Conservation (phyloP, 768 basidiomycete species). For the Mrakia hoshinonis region DNA sequence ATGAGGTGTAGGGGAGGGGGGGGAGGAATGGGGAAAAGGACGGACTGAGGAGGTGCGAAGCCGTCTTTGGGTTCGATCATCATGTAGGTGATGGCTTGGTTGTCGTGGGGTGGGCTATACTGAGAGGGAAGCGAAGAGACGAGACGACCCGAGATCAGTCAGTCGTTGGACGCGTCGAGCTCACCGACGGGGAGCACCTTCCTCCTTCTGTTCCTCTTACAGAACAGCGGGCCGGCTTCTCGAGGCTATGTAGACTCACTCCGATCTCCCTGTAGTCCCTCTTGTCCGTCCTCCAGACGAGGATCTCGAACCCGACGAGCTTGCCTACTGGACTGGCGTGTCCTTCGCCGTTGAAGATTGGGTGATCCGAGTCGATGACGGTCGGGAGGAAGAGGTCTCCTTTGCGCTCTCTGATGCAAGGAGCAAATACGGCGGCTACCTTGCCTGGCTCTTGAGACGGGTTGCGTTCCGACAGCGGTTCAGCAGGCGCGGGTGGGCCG, state of each 20-base stretch:
- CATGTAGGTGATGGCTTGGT: neutral
- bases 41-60: neutral
- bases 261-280: neutral
- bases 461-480: neutral
- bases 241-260: no score
- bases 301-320: neutral
- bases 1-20: neutral
- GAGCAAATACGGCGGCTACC: neutral
- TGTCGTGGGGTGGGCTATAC: neutral
- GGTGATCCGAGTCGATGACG: neutral
- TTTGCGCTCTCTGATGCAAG: neutral
- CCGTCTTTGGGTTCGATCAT: neutral
- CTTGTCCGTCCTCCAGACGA: neutral
- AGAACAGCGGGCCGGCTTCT: no score
- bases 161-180: neutral
- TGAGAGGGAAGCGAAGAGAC: neutral
- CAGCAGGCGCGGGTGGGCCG: neutral
- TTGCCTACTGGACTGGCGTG: neutral
- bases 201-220: neutral
- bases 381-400: neutral
- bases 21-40: neutral
- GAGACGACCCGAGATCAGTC: neutral
- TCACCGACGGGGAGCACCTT: neutral
- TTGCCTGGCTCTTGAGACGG: neutral
- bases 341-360: neutral